phyloP scores from a whole-genome alignment of 495 filamentous ascomycete species.

The Penicillium lividum region DNA sequence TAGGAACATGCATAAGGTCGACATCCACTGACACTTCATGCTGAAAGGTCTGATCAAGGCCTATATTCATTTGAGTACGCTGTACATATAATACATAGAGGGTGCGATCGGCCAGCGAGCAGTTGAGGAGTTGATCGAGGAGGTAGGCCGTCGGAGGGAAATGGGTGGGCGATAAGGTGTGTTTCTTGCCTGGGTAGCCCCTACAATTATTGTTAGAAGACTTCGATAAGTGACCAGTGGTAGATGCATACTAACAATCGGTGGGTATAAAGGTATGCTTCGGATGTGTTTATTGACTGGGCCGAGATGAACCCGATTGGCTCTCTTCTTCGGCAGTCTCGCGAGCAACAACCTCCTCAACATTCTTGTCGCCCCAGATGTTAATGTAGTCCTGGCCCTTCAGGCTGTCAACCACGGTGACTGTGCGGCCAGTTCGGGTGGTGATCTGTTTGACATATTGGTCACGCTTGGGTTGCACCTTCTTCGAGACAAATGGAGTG shows the following conservation, averaged over 20 bases:
- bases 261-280: neutral
- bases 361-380: constrained; percentile 41
- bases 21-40: constrained; percentile 4
- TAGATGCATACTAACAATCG: neutral
- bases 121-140: constrained; percentile 12
- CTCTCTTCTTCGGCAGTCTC: constrained; percentile 27
- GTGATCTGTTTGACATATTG: constrained; percentile 39
- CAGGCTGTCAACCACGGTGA: constrained; percentile 34
- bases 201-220: neutral
- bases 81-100: constrained; percentile 33
- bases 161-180: neutral
- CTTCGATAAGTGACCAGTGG: neutral
- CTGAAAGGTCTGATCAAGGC: neutral
- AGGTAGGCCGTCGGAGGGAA: constrained; percentile 1
- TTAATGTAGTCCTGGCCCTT: constrained; percentile 42
- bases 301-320: neutral
- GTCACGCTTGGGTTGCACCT: constrained; percentile 48
- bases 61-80: constrained; percentile 18
- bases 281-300: neutral
- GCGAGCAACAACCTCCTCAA: constrained; percentile 32
- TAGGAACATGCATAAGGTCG: neutral
- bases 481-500: constrained; percentile 79
- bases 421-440: constrained; percentile 24
- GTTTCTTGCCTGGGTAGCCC: neutral
- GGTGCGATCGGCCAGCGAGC: constrained; percentile 29